These are phyloP conservation scores for Botryotinia narcissicola DNA, from an alignment of 2,329 filamentous ascomycete species.

Conservation along the genomic window DNA sequence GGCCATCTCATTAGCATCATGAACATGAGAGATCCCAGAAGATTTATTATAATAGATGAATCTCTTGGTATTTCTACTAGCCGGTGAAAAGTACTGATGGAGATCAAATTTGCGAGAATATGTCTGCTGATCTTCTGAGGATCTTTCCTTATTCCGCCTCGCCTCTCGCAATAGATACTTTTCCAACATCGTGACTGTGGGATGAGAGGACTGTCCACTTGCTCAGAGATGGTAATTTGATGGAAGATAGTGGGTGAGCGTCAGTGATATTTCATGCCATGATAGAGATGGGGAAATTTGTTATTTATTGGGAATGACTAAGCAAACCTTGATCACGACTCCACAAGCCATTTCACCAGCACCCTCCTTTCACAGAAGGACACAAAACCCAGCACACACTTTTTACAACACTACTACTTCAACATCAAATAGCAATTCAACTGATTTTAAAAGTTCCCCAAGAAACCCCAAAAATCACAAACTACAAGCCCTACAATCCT, in stretches of 20 bases:
- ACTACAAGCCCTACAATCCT: too few relatives aligned
- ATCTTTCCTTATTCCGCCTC: neutral
- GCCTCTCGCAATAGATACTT: neutral
- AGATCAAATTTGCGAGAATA: constrained; percentile 8
- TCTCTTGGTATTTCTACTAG: constrained; percentile 2
- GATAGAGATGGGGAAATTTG: neutral
- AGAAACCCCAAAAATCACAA: too few relatives aligned
- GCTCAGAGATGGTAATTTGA: neutral
- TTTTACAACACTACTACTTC: neutral
- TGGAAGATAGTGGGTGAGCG: neutral
- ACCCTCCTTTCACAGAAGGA: neutral
- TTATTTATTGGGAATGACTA: neutral
- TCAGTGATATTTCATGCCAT: neutral
- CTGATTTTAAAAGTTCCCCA: fast-evolving
- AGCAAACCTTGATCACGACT: neutral
- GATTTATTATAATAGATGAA: neutral
- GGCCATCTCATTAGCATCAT: neutral
- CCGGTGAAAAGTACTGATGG: constrained; percentile 1
- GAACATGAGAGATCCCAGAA: neutral
- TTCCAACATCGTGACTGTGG: neutral
- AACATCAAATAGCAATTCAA: too few relatives aligned
- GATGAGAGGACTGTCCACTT: neutral
- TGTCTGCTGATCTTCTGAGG: neutral
- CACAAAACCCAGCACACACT: neutral
- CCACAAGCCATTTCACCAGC: too few relatives aligned